Base-by-base conservation (phyloP, 1,139 yeast genomes). In the Eremothecium sinecaudum region DNA sequence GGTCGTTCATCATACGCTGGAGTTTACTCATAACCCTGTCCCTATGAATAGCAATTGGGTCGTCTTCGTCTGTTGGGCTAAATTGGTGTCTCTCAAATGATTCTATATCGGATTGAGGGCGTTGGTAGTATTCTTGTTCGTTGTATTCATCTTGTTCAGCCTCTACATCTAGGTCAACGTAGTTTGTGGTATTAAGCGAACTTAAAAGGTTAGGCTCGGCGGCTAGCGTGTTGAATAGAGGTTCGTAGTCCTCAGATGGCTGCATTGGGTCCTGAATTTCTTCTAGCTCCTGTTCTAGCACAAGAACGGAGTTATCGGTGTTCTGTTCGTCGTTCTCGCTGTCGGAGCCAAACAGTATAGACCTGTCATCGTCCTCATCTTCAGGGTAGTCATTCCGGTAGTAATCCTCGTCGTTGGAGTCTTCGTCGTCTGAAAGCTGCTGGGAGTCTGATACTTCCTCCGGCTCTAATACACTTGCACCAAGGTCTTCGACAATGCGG, bases 321-420 rank as follows among this genome's bases (percentile, higher is more conserved):
- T 31, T 38, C 10, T 18, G 38, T 7, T 38, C 37, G 2, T 35
- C 27, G n/a, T 52, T 58, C 27, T 59, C 64, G 6, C 50, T 61
- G 17, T 63, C 67, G 29, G 58, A 53, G 1, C 62, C 64, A 36
- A 58, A 55, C 5, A 57, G 36, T n/a, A 59, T 47, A 1, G 61
- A 57, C 32, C 62, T 48, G 33, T 58, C 63, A 36, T 73, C 82
- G 49, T 80, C 90, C 47, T 83, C 95, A 50, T 84, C 94, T 36
- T 84, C 94, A 0, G 98, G 98, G 51, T 90, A 90, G 51, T 90
- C 97, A 58, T 90, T 90, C 49, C 77, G 75, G 55, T 90, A 90
- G 50, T 77, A 87, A 41, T 82, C 86, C 58, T 90, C 97, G 10
- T 94, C 95, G 48, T 80, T 80, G 1, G 87, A 79, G 50, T 80